Evolutionary conservation across 2,329 filamentous ascomycete genomes (phyloP), one percentile per base, ranked within the genome.

Genomic region (Nemania sp.): DNA sequence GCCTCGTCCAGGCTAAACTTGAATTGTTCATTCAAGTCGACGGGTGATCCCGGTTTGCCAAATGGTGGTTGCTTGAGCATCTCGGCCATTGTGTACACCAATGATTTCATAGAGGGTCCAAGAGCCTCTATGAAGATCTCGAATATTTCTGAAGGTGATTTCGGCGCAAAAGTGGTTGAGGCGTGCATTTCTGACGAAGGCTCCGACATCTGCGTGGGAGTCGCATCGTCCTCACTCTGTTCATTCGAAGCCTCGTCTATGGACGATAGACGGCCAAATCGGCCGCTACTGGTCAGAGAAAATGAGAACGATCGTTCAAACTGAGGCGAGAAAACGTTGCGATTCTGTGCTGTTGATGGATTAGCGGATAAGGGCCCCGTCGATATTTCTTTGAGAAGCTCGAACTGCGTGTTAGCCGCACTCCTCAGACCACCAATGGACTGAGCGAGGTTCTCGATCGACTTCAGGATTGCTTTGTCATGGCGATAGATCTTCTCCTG

Each of bases 61-160:
- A 96, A 97, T 0, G 92, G 91, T 1, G 95, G 80, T 57, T 96
- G 91, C 48, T 90, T 86, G 6, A 99, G 82, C 8, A 96, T 91
- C 67, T 95, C 88, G 9, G 91, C 90, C 33, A 99, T 73, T 0
- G 94, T 97, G 64, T 89, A 94, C 2, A 91, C 90, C n/a, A 99
- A 75, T 0, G 93, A 97, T 71, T 96, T 96, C 86, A 97, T 96
- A 0, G 93, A 94, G 1, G 94, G 94, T 0, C 94, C 94, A 19
- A 99, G 77, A 61, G 94, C 84, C 17, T 82, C 79, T 55, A 99
- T 96, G 70, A 97, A 99, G 5, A 92, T 80, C 9, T 91, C 86
- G 68, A 97, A 97, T 61, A 97, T 95, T 54, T 96, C 91, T 0
- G 88, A 84, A 0, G 92, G 85, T 1, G 83, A 81, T 31, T 77